phyloP scores from a whole-genome alignment of 768 basidiomycete species.

The Suillus discolor region DNA sequence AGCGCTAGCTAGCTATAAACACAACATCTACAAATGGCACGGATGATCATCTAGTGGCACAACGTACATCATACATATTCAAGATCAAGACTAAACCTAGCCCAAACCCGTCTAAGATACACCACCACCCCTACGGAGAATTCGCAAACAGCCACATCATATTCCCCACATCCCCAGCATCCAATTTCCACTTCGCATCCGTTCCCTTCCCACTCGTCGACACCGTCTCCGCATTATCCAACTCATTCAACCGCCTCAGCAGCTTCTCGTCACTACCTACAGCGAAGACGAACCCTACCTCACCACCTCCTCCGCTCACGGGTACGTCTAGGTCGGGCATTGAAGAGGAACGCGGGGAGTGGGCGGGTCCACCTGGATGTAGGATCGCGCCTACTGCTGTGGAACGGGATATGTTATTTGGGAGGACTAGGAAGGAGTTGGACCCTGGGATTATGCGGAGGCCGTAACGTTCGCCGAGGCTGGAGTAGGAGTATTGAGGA shows the following conservation, averaged over 20 bases:
- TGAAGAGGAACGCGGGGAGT: slow-evolving; percentile 31
- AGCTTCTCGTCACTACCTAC: slow-evolving; percentile 80
- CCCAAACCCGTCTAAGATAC: not conserved
- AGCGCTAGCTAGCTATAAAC: not conserved
- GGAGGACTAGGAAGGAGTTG: slow-evolving; percentile 80
- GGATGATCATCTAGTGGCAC: not conserved
- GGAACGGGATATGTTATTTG: slow-evolving; percentile 82
- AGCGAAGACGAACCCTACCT: slow-evolving; percentile 62
- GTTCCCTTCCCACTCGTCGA: slow-evolving; percentile 75
- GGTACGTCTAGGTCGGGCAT: slow-evolving; percentile 34
- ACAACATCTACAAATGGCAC: not conserved
- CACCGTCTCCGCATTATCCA: slow-evolving; percentile 72
- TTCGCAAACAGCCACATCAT: slow-evolving; percentile 38
- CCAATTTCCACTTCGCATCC: slow-evolving; percentile 72
- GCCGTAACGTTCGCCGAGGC: slow-evolving; percentile 81
- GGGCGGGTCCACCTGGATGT: slow-evolving; percentile 57
- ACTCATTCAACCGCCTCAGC: slow-evolving; percentile 71
- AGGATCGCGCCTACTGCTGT: slow-evolving; percentile 82
- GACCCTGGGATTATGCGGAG: slow-evolving; percentile 81
- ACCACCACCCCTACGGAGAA: not conserved
- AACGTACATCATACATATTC: not conserved
- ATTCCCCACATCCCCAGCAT: slow-evolving; percentile 36
- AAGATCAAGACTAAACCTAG: not conserved
- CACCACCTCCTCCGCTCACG: slow-evolving; percentile 39
- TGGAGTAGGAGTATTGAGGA: slow-evolving; percentile 22